Evolutionary conservation across 805 yeast genomes (phyloP).

Genomic region (Kazachstania viticola): DNA sequence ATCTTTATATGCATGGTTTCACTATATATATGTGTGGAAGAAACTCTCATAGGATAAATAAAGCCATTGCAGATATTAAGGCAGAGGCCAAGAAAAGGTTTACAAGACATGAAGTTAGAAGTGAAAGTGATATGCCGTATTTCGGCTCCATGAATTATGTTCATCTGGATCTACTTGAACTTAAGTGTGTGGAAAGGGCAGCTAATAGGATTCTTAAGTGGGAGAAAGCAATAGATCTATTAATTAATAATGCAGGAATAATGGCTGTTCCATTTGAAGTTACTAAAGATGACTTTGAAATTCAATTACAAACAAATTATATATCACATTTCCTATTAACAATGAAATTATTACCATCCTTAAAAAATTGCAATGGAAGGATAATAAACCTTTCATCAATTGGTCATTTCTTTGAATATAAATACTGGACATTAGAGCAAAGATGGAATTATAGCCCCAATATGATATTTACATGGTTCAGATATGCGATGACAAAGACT

Average conservation of each 20-base stretch:
- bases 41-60: slow-evolving; percentile 40
- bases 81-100: slow-evolving; percentile 36
- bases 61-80: slow-evolving; percentile 44
- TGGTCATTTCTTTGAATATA: slow-evolving; percentile 46
- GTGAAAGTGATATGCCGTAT: slow-evolving; percentile 2
- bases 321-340: slow-evolving; percentile 66
- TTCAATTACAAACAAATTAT: slow-evolving; percentile 71
- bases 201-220: slow-evolving; percentile 32
- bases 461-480: slow-evolving; percentile 59
- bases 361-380: slow-evolving; percentile 35
- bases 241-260: slow-evolving; percentile 71
- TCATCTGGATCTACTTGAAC: slow-evolving; percentile 43
- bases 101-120: slow-evolving; percentile 2
- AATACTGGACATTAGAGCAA: slow-evolving; percentile 35
- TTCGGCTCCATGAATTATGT: slow-evolving; percentile 43
- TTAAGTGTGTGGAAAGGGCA: slow-evolving; percentile 38
- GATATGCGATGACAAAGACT: slow-evolving; percentile 69
- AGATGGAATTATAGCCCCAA: slow-evolving; percentile 49
- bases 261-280: slow-evolving; percentile 60
- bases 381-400: slow-evolving; percentile 54
- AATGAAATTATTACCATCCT: slow-evolving; percentile 41
- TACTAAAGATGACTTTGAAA: slow-evolving; percentile 64
- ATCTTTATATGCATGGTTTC: slow-evolving; percentile 70
- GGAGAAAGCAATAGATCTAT: slow-evolving; percentile 44
- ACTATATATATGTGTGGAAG: slow-evolving; percentile 67